Conservation (phyloP, 2,329 filamentous ascomycete genomes). For the Venturia pyrina region DNA sequence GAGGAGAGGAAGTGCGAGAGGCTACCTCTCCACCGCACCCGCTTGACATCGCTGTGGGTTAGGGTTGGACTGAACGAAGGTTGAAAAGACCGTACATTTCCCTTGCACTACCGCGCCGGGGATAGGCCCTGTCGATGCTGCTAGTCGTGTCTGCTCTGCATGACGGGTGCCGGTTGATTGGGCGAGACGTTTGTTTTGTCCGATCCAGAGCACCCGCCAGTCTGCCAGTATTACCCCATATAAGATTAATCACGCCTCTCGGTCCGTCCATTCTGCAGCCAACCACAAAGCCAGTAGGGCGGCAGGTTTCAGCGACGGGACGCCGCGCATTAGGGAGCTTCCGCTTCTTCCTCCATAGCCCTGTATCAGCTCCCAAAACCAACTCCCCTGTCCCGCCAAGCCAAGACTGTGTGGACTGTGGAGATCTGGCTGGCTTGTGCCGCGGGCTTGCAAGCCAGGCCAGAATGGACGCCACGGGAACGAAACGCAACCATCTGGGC, state of each 20-base stretch:
- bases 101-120: not conserved
- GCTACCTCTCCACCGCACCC: not conserved
- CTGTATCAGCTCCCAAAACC: not conserved
- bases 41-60: slow-evolving; percentile 1
- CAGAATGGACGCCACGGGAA: not conserved
- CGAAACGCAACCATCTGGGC: not conserved
- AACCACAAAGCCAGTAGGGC: not conserved
- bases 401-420: not conserved
- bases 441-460: not conserved
- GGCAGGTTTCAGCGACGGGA: not conserved
- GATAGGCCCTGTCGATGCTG: not conserved
- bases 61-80: not conserved
- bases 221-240: slow-evolving; percentile 1
- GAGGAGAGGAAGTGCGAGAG: not conserved
- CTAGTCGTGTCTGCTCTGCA: not conserved
- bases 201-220: slow-evolving; percentile 1
- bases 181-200: slow-evolving; percentile 4
- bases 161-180: slow-evolving; percentile 1
- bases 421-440: slow-evolving; percentile 4
- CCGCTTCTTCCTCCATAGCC: not conserved
- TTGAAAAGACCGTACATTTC: not conserved
- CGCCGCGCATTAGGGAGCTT: slow-evolving; percentile 5
- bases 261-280: not conserved
- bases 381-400: not conserved
- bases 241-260: slow-evolving; percentile 5